A percentile compares a stretch with the other conserved stretches of the same genome.
Evolutionary conservation across 2,329 filamentous ascomycete species (phyloP).

Genomic region (Zalaria obscura): DNA sequence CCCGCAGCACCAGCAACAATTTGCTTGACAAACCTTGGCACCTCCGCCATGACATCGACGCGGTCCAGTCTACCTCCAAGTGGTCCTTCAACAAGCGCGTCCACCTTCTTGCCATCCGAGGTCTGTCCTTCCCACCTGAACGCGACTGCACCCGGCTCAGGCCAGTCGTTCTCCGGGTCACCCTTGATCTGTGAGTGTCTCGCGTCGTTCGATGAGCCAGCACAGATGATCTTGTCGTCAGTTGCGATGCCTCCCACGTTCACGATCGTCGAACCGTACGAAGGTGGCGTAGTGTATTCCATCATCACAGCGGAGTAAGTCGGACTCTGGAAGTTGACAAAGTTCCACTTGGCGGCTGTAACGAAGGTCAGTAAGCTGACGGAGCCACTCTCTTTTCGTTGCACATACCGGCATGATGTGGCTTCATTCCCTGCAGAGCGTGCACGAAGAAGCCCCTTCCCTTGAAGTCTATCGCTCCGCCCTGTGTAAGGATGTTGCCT

Average conservation of each 20-base stretch:
- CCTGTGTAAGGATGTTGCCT: conserved; percentile 71
- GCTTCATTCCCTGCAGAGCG: conserved; percentile 96
- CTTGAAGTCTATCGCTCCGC: conserved; percentile 68
- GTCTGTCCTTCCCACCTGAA: conserved; percentile 67
- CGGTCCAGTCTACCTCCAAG: conserved; percentile 62
- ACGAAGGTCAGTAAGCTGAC: neutral
- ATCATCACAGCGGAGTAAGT: conserved; percentile 82
- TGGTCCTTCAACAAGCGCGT: conserved; percentile 53
- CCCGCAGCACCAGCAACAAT: conserved; percentile 80
- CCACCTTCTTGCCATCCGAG: conserved; percentile 60
- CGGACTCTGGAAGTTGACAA: conserved; percentile 78
- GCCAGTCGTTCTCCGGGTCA: conserved; percentile 76
- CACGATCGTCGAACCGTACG: conserved; percentile 76
- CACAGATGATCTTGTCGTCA: conserved; percentile 66
- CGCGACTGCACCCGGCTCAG: conserved; percentile 62
- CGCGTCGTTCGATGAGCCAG: conserved; percentile 48
- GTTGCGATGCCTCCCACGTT: conserved; percentile 70
- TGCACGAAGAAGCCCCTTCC: conserved; percentile 70
- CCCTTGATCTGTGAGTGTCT: conserved; percentile 55
- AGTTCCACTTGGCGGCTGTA: conserved; percentile 75
- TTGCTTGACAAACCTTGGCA: conserved; percentile 88
- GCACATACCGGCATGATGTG: conserved; percentile 68
- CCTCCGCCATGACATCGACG: conserved; percentile 92
- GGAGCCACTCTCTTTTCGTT: conserved; percentile 1
- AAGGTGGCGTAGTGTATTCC: conserved; percentile 89